Conservation (phyloP, 306 rosid genomes). For the Cucumis sativus region DNA sequence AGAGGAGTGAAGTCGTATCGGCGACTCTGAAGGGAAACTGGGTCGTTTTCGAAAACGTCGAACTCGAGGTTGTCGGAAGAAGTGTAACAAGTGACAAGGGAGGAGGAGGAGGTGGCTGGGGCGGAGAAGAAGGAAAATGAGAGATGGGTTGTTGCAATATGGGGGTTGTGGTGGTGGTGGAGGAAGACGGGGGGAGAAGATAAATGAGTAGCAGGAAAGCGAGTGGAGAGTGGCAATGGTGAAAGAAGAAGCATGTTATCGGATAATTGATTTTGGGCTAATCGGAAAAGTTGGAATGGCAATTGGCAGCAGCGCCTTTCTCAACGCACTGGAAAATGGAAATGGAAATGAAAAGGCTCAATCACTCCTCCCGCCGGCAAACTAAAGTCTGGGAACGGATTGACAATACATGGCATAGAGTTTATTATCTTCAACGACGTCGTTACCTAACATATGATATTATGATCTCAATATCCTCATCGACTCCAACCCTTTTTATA, state of each 20-base stretch:
- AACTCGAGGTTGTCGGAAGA: slow-evolving; percentile 24
- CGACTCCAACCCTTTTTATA: not conserved
- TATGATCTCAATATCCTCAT: not conserved
- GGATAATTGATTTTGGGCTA: not conserved
- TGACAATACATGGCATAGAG: not conserved
- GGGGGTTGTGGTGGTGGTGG: slow-evolving; percentile 10
- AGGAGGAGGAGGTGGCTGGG: slow-evolving; percentile 15
- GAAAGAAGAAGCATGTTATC: slow-evolving; percentile 29
- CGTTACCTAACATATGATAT: not conserved
- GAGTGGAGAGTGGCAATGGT: slow-evolving; percentile 16
- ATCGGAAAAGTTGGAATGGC: not conserved
- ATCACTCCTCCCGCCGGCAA: not conserved
- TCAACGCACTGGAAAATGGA: not conserved
- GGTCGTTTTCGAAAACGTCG: slow-evolving; percentile 25
- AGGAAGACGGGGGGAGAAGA: slow-evolving; percentile 17
- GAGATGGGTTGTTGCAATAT: slow-evolving; percentile 10
- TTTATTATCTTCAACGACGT: not conserved
- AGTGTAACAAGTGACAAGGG: slow-evolving; percentile 18
- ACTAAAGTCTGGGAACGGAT: not conserved
- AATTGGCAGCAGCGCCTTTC: not conserved
- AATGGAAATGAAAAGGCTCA: too few relatives aligned
- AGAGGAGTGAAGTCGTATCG: slow-evolving; percentile 75
- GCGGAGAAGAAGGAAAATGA: slow-evolving; percentile 6
- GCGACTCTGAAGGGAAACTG: slow-evolving; percentile 36
- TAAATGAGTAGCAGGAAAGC: slow-evolving; percentile 19